These are phyloP conservation scores for Cercospora berteroae DNA, from an alignment of 2,329 filamentous ascomycete genomes.

Conservation along the genomic window DNA sequence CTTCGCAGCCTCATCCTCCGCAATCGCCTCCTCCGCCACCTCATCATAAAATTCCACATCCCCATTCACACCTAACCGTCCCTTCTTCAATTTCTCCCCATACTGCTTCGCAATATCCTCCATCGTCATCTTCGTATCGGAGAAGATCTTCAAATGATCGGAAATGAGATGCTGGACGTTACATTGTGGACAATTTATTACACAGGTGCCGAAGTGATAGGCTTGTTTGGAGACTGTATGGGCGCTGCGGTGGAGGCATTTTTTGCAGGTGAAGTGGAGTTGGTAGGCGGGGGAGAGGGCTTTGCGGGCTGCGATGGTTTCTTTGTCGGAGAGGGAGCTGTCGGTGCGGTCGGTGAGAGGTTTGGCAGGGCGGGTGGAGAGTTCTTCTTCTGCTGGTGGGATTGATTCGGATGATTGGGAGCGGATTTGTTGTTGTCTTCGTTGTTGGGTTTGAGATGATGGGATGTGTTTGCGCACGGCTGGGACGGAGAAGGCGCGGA, in stretches of 20 bases:
- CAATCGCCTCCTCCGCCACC: conserved; percentile 33
- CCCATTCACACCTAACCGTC: conserved; percentile 70
- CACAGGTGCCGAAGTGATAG: conserved; percentile 84
- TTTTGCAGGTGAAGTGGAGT: conserved; percentile 85
- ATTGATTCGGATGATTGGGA: conserved; percentile 15
- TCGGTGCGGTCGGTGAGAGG: conserved; percentile 35
- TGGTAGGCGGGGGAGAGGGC: conserved; percentile 68
- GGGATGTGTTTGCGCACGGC: conserved; percentile 10
- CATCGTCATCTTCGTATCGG: conserved; percentile 66
- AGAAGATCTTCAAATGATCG: conserved; percentile 84
- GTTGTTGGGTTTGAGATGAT: conserved; percentile 10
- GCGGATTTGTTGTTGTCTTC: conserved; percentile 14
- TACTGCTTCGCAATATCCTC: conserved; percentile 76
- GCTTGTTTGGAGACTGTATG: conserved; percentile 91
- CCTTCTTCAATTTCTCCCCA: conserved; percentile 70
- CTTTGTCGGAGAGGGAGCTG: conserved; percentile 26
- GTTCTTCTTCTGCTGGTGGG: background rate
- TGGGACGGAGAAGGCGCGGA: conserved; percentile 19
- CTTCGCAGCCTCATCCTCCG: conserved; percentile 5
- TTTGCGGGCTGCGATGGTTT: conserved; percentile 43
- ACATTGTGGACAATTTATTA: conserved; percentile 85
- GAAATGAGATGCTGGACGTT: conserved; percentile 86
- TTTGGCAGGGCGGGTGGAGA: background rate
- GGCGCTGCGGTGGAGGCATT: conserved; percentile 71
- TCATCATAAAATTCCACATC: conserved; percentile 92